Base-by-base conservation (phyloP, 441 rosid species). In the Geranium incanum region DNA sequence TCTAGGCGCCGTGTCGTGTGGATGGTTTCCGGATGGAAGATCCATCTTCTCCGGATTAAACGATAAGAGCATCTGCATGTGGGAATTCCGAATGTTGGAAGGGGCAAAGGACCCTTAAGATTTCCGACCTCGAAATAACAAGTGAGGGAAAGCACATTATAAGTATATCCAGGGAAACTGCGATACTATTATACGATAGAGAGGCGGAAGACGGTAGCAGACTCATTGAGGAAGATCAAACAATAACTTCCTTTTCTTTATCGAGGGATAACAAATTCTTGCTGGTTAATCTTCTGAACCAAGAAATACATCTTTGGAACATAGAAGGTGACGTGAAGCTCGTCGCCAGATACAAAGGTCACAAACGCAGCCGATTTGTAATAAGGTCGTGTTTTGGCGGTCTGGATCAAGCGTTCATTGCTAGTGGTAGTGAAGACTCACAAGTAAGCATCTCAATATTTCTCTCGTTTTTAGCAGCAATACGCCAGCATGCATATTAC, bases 401-500 rank as follows among this genome's bases (percentile, higher is more conserved):
- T 68, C 79, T 84, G 11, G 80, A 76, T 21, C 80, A 85, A 78
- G 80, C 87, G 36, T 88, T 88, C 78, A 75, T 86, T 68, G 93
- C 93, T 59, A 88, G 93, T 28, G 93, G 93, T n/a, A 86, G 91
- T 45, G 93, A 88, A 76, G 91, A 88, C 77, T 88, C 93, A 5
- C 88, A 80, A 88, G 91, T 83, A 75, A 48, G 75, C 21, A 21
- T 21, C 21, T 21, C 21, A 21, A 21, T 21, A 21, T 21, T 21
- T 21, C 21, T 21, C 21, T 21, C 21, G 21, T 21, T 21, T 21
- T 21, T 21, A 21, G 21, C 21, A 21, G 21, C 21, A 21, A 21
- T 21, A 21, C 21, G 21, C 21, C 21, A 21, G 21, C 21, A 21
- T 21, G 21, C 21, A 21, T 21, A 21, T 21, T 21, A 21, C 21